Conservation (phyloP, 2,329 filamentous ascomycete species). For the Ceratocystiopsis sp. region DNA sequence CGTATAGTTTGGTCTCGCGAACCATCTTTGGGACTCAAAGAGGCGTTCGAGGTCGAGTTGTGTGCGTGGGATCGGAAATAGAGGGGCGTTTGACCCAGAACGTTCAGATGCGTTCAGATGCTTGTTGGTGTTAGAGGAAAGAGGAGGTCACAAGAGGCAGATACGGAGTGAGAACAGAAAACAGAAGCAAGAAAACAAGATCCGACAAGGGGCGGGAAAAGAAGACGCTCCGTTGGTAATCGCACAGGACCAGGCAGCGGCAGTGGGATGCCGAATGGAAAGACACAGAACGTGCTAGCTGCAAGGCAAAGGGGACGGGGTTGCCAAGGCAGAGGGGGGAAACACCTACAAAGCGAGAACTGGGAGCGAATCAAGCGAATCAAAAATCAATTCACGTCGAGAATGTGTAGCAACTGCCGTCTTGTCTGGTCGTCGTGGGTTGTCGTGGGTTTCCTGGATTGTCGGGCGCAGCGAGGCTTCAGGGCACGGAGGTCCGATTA, state of each 20-base stretch:
- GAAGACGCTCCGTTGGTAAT: background rate
- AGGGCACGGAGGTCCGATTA: no score
- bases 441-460: no score
- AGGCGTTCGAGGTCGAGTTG: conserved; percentile 15
- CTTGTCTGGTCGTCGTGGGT: no score
- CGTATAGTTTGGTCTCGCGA: conserved; percentile 66
- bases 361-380: background rate
- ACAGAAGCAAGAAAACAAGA: no score
- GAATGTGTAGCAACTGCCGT: no score
- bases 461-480: no score
- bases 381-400: no score
- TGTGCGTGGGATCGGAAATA: background rate
- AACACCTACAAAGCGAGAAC: background rate
- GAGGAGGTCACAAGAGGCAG: no score
- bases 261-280: conserved; percentile 4
- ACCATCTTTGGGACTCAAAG: conserved; percentile 34
- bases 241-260: background rate
- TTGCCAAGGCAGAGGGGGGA: background rate
- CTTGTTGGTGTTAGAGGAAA: background rate
- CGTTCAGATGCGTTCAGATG: no score
- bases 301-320: background rate
- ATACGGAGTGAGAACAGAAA: no score
- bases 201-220: background rate
- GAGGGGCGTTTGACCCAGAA: background rate
- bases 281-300: conserved; percentile 7